These are phyloP conservation scores for Cercospora beticola DNA, from an alignment of 2,329 filamentous ascomycete genomes.

Conservation along the genomic window DNA sequence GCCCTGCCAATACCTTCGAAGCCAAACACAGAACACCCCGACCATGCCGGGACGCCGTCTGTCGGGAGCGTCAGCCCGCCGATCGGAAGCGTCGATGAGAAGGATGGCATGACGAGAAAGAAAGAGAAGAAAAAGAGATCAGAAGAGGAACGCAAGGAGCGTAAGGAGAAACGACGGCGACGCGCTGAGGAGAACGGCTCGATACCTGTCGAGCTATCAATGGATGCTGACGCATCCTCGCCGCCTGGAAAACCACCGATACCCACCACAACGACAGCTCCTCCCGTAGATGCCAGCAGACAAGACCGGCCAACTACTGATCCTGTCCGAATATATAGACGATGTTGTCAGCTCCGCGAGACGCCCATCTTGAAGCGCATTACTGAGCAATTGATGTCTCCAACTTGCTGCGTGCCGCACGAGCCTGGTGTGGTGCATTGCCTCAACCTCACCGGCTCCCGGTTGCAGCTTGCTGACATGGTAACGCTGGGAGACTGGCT, in stretches of 20 bases:
- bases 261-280: conserved; percentile 32
- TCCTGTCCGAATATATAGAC: conserved; percentile 85
- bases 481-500: conserved; percentile 90
- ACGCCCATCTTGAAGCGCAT: conserved; percentile 90
- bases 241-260: conserved; percentile 28
- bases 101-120: conserved; percentile 57
- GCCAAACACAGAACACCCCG: not conserved
- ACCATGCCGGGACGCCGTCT: conserved; percentile 7
- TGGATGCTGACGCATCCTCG: conserved; percentile 60
- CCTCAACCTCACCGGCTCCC: conserved; percentile 81
- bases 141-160: conserved; percentile 86
- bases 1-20: conserved; percentile 20
- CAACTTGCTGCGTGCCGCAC: conserved; percentile 62
- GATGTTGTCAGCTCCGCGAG: conserved; percentile 91
- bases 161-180: conserved; percentile 83
- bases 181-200: conserved; percentile 85
- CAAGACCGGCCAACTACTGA: conserved; percentile 80
- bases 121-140: conserved; percentile 96
- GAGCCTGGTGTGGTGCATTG: conserved; percentile 75
- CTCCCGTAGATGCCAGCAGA: conserved; percentile 46
- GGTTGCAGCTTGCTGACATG: conserved; percentile 78
- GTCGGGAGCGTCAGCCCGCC: conserved; percentile 25
- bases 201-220: conserved; percentile 77
- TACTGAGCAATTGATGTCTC: conserved; percentile 77
- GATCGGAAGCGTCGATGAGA: conserved; percentile 28